phyloP scores from a whole-genome alignment of 75 land plant species.

The Picea glauca region DNA sequence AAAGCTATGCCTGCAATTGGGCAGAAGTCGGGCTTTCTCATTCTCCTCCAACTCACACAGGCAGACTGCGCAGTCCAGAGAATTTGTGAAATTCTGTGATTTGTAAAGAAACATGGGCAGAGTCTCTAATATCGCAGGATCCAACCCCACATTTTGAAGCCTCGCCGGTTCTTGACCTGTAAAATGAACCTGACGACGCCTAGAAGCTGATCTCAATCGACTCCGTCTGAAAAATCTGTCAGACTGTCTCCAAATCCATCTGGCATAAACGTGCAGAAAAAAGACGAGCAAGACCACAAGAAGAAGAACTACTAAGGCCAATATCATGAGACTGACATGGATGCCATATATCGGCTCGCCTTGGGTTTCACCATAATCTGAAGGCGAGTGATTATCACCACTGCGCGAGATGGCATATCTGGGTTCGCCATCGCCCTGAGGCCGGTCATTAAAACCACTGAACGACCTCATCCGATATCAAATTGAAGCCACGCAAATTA shows the following conservation, averaged over 20 bases:
- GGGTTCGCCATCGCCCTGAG: no score
- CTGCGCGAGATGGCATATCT: no score
- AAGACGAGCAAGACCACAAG: slow-evolving; percentile 30
- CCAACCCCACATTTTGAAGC: slow-evolving; percentile 25
- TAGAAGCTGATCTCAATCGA: neutral
- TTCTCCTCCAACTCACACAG: slow-evolving; percentile 51
- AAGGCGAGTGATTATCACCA: no score
- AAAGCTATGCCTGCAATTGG: slow-evolving; percentile 59
- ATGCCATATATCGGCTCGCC: no score
- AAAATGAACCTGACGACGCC: neutral
- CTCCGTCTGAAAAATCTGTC: neutral
- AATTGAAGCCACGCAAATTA: no score
- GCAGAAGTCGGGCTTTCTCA: slow-evolving; percentile 39
- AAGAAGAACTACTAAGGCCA: slow-evolving; percentile 31
- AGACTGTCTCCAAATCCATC: slow-evolving; percentile 35
- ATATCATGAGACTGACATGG: no score
- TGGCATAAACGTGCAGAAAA: slow-evolving; percentile 32
- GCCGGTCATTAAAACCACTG: no score
- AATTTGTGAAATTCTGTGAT: neutral
- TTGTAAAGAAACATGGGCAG: slow-evolving; percentile 49
- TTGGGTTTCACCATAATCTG: no score
- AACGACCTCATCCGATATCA: no score
- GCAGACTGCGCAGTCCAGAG: slow-evolving; percentile 53
- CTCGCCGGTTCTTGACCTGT: neutral
- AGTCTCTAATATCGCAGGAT: slow-evolving; percentile 23